Percentiles rank a stretch among this genome's conserved stretches.
phyloP scores from a whole-genome alignment of 768 basidiomycete species.

The Saitozyma sp. region DNA sequence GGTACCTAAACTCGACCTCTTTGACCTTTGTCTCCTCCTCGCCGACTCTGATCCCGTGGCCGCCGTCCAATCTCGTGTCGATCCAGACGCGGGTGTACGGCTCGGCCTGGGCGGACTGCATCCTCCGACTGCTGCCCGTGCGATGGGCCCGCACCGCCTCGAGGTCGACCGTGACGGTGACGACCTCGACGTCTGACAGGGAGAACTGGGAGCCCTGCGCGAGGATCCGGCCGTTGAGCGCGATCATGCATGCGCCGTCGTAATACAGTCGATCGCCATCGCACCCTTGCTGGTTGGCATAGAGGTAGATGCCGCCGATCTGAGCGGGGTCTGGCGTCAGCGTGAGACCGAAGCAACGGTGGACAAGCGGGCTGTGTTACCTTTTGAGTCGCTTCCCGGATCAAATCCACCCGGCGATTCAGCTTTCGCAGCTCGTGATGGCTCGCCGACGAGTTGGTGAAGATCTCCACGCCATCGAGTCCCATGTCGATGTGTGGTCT shows the following conservation, averaged over 20 bases:
- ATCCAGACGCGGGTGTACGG: conserved; percentile 80
- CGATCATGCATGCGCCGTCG: conserved; percentile 95
- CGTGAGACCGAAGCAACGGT: no score
- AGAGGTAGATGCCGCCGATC: conserved; percentile 95
- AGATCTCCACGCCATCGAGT: conserved; percentile 96
- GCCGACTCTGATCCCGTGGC: conserved; percentile 61
- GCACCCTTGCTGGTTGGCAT: conserved; percentile 98
- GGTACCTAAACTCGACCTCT: conserved; percentile 65
- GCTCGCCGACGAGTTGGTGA: conserved; percentile 97
- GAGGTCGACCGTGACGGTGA: conserved; percentile 94
- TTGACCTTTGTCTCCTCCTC: conserved; percentile 59
- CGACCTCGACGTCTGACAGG: conserved; percentile 90
- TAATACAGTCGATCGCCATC: conserved; percentile 98
- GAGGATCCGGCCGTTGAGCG: conserved; percentile 84
- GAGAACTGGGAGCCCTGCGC: conserved; percentile 98
- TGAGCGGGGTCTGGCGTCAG: conserved; percentile 48
- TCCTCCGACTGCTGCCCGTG: conserved; percentile 72
- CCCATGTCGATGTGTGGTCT: conserved; percentile 99
- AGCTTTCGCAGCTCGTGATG: conserved; percentile 99
- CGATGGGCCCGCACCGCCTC: conserved; percentile 92
- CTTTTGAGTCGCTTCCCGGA: conserved; percentile 95
- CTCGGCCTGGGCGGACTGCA: conserved; percentile 78
- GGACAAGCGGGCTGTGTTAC: conserved; percentile 53
- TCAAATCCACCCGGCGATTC: conserved; percentile 83
- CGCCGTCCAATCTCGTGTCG: conserved; percentile 73